phyloP scores from a whole-genome alignment of 495 filamentous ascomycete genomes.

The Xeromyces bisporus region DNA sequence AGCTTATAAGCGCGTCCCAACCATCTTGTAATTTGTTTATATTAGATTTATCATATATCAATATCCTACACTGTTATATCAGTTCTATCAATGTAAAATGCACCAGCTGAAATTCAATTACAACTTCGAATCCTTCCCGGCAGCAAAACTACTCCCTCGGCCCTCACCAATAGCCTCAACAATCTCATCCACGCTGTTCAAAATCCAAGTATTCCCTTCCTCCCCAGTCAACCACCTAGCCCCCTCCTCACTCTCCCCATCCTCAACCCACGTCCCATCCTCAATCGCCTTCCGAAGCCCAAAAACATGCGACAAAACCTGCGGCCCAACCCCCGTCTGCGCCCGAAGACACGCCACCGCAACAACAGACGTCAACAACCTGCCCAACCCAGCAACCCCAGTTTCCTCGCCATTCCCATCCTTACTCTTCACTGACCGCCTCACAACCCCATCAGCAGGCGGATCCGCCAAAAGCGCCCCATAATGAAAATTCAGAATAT shows the following conservation, averaged over 20 bases:
- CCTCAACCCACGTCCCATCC: slow-evolving; percentile 38
- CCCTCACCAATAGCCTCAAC: slow-evolving; percentile 44
- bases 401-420: slow-evolving; percentile 35
- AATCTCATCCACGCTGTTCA: slow-evolving; percentile 52
- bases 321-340: slow-evolving; percentile 62
- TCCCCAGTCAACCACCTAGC: slow-evolving; percentile 51
- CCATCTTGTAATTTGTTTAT: too few species aligned
- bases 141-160: slow-evolving; percentile 42
- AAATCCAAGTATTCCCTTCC: slow-evolving; percentile 55
- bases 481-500: slow-evolving; percentile 55
- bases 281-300: slow-evolving; percentile 55
- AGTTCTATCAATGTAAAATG: too few species aligned
- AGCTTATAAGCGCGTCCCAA: too few species aligned
- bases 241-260: slow-evolving; percentile 37
- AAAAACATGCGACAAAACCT: slow-evolving; percentile 61
- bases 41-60: too few species aligned
- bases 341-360: slow-evolving; percentile 53
- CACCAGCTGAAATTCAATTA: too few species aligned
- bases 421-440: too few species aligned
- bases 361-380: slow-evolving; percentile 48
- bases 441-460: too few species aligned
- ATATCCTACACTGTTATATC: too few species aligned
- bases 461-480: slow-evolving; percentile 53
- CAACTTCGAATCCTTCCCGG: slow-evolving; percentile 31
- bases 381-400: slow-evolving; percentile 34